Conservation (phyloP, 495 filamentous ascomycete species). For the Aspergillus bertholletiae region DNA sequence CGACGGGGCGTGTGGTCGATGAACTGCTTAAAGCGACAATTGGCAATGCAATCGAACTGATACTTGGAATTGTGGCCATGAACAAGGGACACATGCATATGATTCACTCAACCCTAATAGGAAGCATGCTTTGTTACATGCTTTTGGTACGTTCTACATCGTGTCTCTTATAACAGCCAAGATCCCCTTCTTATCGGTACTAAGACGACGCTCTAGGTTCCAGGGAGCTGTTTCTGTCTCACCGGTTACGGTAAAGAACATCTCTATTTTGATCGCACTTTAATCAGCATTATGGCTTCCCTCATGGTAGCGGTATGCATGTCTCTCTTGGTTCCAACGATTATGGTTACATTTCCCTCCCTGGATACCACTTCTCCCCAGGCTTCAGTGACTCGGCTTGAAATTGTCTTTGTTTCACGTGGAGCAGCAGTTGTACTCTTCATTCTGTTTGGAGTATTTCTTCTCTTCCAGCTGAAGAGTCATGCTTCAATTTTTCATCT, state of each 20-base stretch:
- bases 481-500: slow-evolving; percentile 15
- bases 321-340: slow-evolving; percentile 20
- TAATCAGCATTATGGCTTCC: slow-evolving; percentile 22
- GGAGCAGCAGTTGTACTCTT: slow-evolving; percentile 48
- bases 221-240: slow-evolving; percentile 19
- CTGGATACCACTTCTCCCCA: not conserved
- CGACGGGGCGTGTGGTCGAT: slow-evolving; percentile 3
- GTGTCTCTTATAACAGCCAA: too few relatives aligned
- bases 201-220: slow-evolving; percentile 9
- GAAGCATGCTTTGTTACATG: slow-evolving; percentile 21
- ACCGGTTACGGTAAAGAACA: slow-evolving; percentile 19
- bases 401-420: slow-evolving; percentile 22
- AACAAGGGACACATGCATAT: slow-evolving; percentile 8
- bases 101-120: slow-evolving; percentile 17
- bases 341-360: slow-evolving; percentile 22
- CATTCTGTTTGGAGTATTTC: slow-evolving; percentile 63
- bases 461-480: slow-evolving; percentile 48
- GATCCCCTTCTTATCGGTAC: too few relatives aligned
- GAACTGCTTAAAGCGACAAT: slow-evolving; percentile 26
- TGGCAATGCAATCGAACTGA: slow-evolving; percentile 24
- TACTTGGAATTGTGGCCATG: slow-evolving; percentile 21
- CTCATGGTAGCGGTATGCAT: slow-evolving; percentile 24
- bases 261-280: slow-evolving; percentile 19
- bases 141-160: slow-evolving; percentile 20
- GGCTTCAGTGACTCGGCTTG: slow-evolving; percentile 29